Percentiles rank a stretch among this genome's conserved stretches.
Conservation (phyloP, 192 early-diverging fungal genomes). For the Pilobolus umbonatus region DNA sequence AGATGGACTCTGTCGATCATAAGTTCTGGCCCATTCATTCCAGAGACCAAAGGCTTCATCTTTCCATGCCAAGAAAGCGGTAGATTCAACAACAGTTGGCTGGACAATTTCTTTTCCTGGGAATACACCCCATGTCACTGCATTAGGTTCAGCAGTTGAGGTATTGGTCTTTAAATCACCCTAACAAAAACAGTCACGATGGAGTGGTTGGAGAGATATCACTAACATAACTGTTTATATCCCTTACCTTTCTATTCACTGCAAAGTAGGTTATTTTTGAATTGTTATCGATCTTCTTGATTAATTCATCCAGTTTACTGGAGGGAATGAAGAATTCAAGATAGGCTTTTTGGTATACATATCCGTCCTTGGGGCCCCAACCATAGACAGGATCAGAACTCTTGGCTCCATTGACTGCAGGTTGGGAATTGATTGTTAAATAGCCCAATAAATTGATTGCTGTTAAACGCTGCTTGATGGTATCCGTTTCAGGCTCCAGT, state of each 20-base stretch:
- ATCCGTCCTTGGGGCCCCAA: conserved; percentile 97
- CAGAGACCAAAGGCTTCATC: conserved; percentile 95
- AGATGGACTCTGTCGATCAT: conserved; percentile 46
- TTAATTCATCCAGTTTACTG: conserved; percentile 60
- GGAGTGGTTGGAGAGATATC: not conserved
- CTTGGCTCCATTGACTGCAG: conserved; percentile 83
- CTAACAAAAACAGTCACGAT: conserved; percentile 25
- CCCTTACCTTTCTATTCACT: conserved; percentile 61
- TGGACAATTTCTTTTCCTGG: conserved; percentile 94
- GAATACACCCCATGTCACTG: conserved; percentile 99
- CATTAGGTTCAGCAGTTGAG: conserved; percentile 81
- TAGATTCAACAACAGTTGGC: conserved; percentile 92
- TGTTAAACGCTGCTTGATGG: conserved; percentile 65
- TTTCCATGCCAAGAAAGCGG: conserved; percentile 93
- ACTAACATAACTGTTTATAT: not conserved
- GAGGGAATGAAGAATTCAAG: conserved; percentile 91
- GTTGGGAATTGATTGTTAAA: conserved; percentile 95
- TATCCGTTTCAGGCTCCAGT: conserved; percentile 64
- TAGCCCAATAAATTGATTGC: conserved; percentile 73
- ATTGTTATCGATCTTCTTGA: conserved; percentile 61
- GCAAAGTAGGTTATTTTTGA: conserved; percentile 88
- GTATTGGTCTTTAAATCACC: conserved; percentile 93
- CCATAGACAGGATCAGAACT: conserved; percentile 75
- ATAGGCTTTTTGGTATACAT: conserved; percentile 98
- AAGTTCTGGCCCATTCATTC: conserved; percentile 83